Evolutionary conservation across 2,329 filamentous ascomycete species (phyloP).

Genomic region (Immersiporthe knoxdaviesiana): DNA sequence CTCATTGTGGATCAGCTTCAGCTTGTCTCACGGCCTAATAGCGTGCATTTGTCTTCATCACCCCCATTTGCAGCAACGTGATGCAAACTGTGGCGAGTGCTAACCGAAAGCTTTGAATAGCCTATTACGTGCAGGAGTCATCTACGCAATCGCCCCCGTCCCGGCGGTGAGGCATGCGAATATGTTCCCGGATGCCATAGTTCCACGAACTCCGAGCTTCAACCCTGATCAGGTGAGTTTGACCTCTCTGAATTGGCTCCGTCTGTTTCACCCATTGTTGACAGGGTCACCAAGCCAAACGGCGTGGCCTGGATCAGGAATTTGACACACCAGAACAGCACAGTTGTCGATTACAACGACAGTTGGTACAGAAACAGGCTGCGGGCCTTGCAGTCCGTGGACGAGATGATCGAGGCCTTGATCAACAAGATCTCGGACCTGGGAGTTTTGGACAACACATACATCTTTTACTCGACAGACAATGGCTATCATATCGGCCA

Average conservation of each 20-base stretch:
- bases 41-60: not conserved
- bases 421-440: conserved; percentile 34
- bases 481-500: conserved; percentile 21
- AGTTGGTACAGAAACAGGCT: conserved; percentile 51
- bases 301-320: conserved; percentile 6
- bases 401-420: conserved; percentile 46
- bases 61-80: not conserved
- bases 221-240: conserved; percentile 59
- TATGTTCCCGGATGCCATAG: conserved; percentile 60
- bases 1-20: not conserved
- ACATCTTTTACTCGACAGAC: conserved; percentile 18
- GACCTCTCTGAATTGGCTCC: conserved; percentile 33
- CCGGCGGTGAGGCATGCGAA: conserved; percentile 63
- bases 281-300: not conserved
- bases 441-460: conserved; percentile 20
- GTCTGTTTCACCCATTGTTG: not conserved
- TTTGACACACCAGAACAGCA: not conserved
- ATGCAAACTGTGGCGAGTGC: conserved; percentile 1
- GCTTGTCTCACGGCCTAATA: not conserved
- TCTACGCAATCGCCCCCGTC: conserved; percentile 49
- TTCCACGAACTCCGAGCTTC: conserved; percentile 67
- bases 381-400: conserved; percentile 46
- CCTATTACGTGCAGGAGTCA: conserved; percentile 32
- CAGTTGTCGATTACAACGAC: conserved; percentile 11
- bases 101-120: conserved; percentile 30